Conservation (phyloP, 2,329 filamentous ascomycete species). For the Tothia fuscella region DNA sequence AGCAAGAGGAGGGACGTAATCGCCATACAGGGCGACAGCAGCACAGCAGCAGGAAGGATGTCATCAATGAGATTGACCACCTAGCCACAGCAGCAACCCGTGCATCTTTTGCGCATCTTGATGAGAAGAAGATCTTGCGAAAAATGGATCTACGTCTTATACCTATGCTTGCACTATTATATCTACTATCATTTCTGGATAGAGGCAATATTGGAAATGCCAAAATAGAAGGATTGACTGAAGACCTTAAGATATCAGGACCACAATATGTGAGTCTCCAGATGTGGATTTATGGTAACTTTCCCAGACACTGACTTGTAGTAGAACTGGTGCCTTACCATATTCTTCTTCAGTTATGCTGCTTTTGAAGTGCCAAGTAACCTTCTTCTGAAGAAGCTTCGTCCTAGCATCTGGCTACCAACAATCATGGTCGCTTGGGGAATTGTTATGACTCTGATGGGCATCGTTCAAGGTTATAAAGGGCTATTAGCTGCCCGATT, state of each 20-base stretch:
- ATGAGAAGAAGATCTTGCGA: constrained; percentile 28
- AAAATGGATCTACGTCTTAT: constrained; percentile 15
- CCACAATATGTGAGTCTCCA: background rate
- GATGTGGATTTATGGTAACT: background rate
- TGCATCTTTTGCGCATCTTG: constrained; percentile 24
- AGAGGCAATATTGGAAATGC: constrained; percentile 12
- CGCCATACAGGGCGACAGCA: too few species aligned
- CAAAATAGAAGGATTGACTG: constrained; percentile 11
- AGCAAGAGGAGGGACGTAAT: too few species aligned
- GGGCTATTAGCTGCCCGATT: constrained; percentile 36
- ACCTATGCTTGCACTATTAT: constrained; percentile 11
- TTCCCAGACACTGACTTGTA: background rate
- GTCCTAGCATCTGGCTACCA: constrained; percentile 24
- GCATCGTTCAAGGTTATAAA: constrained; percentile 33
- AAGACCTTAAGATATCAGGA: constrained; percentile 9
- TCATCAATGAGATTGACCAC: constrained; percentile 18
- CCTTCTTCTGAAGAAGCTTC: constrained; percentile 39
- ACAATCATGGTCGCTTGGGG: constrained; percentile 34
- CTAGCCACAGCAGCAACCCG: constrained; percentile 18
- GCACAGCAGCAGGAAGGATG: constrained; percentile 13
- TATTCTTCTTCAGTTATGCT: constrained; percentile 45
- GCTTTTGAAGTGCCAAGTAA: constrained; percentile 45
- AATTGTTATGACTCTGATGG: constrained; percentile 38
- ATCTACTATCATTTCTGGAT: constrained; percentile 11
- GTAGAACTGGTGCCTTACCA: constrained; percentile 11